These are phyloP conservation scores for Colletotrichum shisoi DNA, from an alignment of 2,329 filamentous ascomycete genomes.

Conservation along the genomic window DNA sequence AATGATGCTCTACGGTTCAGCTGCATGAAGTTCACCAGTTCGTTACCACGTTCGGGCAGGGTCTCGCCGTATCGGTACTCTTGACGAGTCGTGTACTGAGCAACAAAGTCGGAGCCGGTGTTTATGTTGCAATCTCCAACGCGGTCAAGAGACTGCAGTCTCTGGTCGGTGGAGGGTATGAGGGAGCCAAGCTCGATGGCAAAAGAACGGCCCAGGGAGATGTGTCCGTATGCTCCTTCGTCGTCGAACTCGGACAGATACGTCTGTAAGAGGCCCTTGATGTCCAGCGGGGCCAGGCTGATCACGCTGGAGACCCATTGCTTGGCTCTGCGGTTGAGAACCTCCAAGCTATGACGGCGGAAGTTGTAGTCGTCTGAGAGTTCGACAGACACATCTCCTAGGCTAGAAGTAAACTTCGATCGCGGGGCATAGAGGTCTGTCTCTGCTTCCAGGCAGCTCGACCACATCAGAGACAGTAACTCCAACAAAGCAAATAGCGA, in stretches of 20 bases:
- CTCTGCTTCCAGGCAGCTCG: conserved; percentile 90
- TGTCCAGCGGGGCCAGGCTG: conserved; percentile 85
- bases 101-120: conserved; percentile 93
- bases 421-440: conserved; percentile 92
- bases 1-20: conserved; percentile 62
- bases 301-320: conserved; percentile 83
- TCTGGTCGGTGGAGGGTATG: conserved; percentile 85
- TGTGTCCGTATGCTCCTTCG: conserved; percentile 87
- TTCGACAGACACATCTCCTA: conserved; percentile 82
- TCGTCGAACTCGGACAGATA: conserved; percentile 96
- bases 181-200: conserved; percentile 89
- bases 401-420: conserved; percentile 78
- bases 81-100: conserved; percentile 95
- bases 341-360: conserved; percentile 79
- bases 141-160: conserved; percentile 80
- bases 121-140: conserved; percentile 80
- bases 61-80: conserved; percentile 90
- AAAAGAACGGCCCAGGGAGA: conserved; percentile 92
- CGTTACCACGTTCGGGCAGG: conserved; percentile 71
- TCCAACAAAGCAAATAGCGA: conserved; percentile 94
- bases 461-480: conserved; percentile 92
- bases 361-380: conserved; percentile 93
- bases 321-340: conserved; percentile 78
- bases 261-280: conserved; percentile 94
- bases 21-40: conserved; percentile 69